These are phyloP conservation scores for Pelargonium exstipulatum DNA, from an alignment of 441 rosid genomes.

Conservation along the genomic window DNA sequence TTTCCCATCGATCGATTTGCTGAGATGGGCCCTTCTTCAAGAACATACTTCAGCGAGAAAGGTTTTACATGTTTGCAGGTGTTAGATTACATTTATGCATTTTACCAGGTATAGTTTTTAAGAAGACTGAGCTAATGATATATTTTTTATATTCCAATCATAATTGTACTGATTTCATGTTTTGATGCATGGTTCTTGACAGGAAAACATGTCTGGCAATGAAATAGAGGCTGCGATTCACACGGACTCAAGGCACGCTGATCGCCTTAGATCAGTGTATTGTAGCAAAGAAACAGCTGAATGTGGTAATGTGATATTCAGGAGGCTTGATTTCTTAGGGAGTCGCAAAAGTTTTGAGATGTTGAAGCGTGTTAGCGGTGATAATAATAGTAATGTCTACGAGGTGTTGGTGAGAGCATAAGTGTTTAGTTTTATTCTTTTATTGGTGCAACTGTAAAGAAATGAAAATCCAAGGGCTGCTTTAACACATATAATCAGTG, in stretches of 20 bases:
- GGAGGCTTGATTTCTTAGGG: slow-evolving; percentile 67
- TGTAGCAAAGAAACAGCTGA: slow-evolving; percentile 48
- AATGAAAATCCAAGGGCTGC: too few species aligned
- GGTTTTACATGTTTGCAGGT: slow-evolving; percentile 81
- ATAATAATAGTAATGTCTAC: slow-evolving; percentile 69
- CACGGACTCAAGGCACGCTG: slow-evolving; percentile 86
- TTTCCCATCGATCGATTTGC: slow-evolving; percentile 81
- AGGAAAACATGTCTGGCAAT: slow-evolving; percentile 65
- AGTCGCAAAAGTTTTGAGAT: slow-evolving; percentile 71
- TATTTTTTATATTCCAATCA: too few species aligned
- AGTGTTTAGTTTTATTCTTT: not conserved
- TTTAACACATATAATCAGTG: too few species aligned
- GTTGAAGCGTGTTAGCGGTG: slow-evolving; percentile 76
- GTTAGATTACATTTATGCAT: slow-evolving; percentile 55
- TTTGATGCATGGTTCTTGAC: slow-evolving; percentile 11
- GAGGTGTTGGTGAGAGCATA: slow-evolving; percentile 83
- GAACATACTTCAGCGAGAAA: slow-evolving; percentile 69
- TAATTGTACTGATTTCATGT: not conserved
- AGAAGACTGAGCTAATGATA: not conserved
- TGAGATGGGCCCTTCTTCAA: slow-evolving; percentile 93
- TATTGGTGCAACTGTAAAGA: not conserved
- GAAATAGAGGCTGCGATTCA: slow-evolving; percentile 80
- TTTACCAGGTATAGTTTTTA: slow-evolving; percentile 72
- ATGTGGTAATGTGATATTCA: slow-evolving; percentile 43
- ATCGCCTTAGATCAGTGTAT: slow-evolving; percentile 58